Evolutionary conservation across 1,284 basidiomycete species (phyloP), one percentile per base, ranked within the genome.

Genomic region (Pseudomicrostroma phylloplanum): DNA sequence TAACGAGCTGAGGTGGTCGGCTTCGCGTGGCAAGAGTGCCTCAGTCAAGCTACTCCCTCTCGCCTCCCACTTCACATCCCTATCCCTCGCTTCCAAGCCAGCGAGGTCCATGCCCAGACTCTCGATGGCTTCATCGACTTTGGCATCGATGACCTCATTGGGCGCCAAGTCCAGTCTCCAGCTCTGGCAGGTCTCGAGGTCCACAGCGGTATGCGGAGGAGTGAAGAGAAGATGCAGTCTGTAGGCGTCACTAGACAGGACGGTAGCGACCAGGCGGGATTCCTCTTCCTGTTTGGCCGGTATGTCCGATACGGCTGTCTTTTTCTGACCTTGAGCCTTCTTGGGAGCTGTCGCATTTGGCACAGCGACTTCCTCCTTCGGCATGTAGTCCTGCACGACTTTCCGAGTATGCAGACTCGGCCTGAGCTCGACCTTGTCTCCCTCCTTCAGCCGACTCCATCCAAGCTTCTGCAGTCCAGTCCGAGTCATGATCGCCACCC

Each of bases 121-220:
- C 12, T 80, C 73, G 21, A 93, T 83, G 4, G 91, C 90, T 1
- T 82, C 79, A 19, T 85, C 83, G 84, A 90, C 90, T 53, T 88
- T 84, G 49, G 86, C 82, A 65, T 85, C 87, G 9, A 86, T 83
- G 58, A 89, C 83, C 69, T 87, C 86, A 43, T 85, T 86, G 40
- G 82, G 82, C 1, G 87, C 88, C 1, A 90, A 78, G 72, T 93
- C 90, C 48, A 93, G 76, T 61, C 85, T 84, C 72, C 59, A 70
- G n/a, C 68, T 67, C 1, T 68, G 59, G 57, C 66, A 72, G n/a
- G 66, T 61, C 9, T 72, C 66, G 9, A 74, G 63, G 26, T 76
- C 73, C 40, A 65, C 48, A 25, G 68, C 58, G 59, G 74, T 65
- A 42, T 64, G 57, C 42, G 60, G 64, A 25, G 68, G 70, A 46